Evolutionary conservation across 2,329 filamentous ascomycete genomes (phyloP).

Genomic region (Trichophyton schoenleinii): DNA sequence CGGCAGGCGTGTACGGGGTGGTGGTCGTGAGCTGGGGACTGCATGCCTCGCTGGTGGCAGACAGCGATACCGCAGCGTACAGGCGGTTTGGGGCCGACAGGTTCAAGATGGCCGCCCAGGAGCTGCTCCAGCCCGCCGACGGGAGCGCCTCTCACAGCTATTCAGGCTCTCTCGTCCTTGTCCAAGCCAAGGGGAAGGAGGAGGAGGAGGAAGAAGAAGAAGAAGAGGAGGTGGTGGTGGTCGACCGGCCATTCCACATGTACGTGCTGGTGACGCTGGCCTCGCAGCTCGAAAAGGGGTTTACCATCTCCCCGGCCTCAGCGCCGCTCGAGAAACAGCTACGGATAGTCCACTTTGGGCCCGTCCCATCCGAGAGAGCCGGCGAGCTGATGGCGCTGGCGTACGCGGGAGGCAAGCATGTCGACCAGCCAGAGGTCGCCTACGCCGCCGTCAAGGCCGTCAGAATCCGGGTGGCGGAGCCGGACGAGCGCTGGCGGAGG

Average conservation of each 20-base stretch:
- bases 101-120: constrained; percentile 72
- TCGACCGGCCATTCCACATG: constrained; percentile 44
- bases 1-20: constrained; percentile 47
- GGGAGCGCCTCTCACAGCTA: constrained; percentile 45
- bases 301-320: constrained; percentile 66
- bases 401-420: constrained; percentile 46
- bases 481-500: constrained; percentile 55
- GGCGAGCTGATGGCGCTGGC: constrained; percentile 64
- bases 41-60: constrained; percentile 76
- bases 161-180: constrained; percentile 39
- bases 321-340: constrained; percentile 58
- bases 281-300: constrained; percentile 67
- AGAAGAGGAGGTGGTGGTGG: constrained; percentile 14
- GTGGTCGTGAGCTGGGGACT: constrained; percentile 86
- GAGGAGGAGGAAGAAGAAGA: constrained; percentile 10
- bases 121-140: constrained; percentile 52
- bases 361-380: constrained; percentile 49
- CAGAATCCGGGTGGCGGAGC: constrained; percentile 55
- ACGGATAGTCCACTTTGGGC: constrained; percentile 62
- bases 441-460: constrained; percentile 62
- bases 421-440: constrained; percentile 44
- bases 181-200: constrained; percentile 17
- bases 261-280: constrained; percentile 69
- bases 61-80: constrained; percentile 75
- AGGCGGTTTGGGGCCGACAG: constrained; percentile 63